phyloP scores from a whole-genome alignment of 2,329 filamentous ascomycete species.

The Remersonia thermophila region DNA sequence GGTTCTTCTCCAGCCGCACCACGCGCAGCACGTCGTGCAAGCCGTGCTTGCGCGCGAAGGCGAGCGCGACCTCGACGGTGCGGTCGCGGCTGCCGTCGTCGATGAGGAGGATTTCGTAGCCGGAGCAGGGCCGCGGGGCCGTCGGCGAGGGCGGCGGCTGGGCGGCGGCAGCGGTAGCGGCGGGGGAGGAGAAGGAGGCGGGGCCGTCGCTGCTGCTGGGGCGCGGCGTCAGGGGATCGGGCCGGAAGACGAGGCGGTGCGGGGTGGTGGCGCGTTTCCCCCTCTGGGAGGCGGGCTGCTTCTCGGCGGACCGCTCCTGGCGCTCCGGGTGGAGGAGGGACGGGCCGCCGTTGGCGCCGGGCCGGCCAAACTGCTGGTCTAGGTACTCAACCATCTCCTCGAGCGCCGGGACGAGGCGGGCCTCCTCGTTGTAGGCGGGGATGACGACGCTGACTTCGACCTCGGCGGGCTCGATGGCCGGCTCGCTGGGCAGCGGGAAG shows the following conservation, averaged over 20 bases:
- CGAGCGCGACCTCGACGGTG: slow-evolving; percentile 67
- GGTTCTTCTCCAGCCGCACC: slow-evolving; percentile 64
- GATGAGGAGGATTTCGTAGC: slow-evolving; percentile 88
- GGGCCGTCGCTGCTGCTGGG: slow-evolving; percentile 6
- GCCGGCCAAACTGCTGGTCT: slow-evolving; percentile 58
- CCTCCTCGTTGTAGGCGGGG: slow-evolving; percentile 89
- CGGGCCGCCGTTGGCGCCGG: slow-evolving; percentile 13
- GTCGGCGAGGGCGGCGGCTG: slow-evolving; percentile 13
- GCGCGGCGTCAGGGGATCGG: slow-evolving; percentile 26
- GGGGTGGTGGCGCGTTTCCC: slow-evolving; percentile 19
- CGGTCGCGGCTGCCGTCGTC: slow-evolving; percentile 79
- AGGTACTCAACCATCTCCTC: slow-evolving; percentile 85
- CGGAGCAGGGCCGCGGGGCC: too few species aligned
- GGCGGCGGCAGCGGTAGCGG: not conserved
- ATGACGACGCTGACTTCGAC: slow-evolving; percentile 87
- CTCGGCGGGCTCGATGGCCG: slow-evolving; percentile 59
- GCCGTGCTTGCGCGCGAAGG: slow-evolving; percentile 63
- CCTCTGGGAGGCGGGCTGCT: slow-evolving; percentile 10
- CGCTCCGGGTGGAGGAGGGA: slow-evolving; percentile 11
- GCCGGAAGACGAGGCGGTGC: slow-evolving; percentile 24
- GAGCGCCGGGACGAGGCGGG: slow-evolving; percentile 70
- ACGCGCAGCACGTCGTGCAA: slow-evolving; percentile 72
- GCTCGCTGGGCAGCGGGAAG: slow-evolving; percentile 31
- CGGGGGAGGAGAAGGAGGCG: not conserved
- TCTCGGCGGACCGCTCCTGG: slow-evolving; percentile 14